Conservation (phyloP, 2,329 filamentous ascomycete species). For the Xylaria sp. region DNA sequence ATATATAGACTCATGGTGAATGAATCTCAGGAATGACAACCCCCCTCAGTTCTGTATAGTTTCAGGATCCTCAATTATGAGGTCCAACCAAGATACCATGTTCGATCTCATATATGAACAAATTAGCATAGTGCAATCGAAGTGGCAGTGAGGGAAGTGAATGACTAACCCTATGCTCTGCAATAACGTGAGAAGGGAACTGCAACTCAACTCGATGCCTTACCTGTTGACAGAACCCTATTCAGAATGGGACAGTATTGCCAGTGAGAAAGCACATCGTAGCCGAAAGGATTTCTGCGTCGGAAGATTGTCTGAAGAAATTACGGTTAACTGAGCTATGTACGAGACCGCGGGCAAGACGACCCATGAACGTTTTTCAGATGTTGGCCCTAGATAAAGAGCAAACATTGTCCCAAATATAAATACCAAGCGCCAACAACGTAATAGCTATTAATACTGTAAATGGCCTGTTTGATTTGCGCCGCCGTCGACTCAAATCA, state of each 20-base stretch:
- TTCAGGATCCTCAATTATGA: background rate
- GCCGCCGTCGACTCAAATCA: background rate
- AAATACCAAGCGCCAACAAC: constrained; percentile 15
- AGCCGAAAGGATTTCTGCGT: background rate
- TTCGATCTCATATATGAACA: background rate
- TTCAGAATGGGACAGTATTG: background rate
- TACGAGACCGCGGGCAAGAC: constrained; percentile 7
- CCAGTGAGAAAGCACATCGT: background rate
- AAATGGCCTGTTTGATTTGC: background rate
- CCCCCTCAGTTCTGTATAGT: background rate
- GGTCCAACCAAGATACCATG: background rate
- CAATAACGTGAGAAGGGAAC: background rate
- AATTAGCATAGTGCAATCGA: background rate
- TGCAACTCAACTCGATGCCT: background rate
- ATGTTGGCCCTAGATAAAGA: background rate
- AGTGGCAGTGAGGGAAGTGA: background rate
- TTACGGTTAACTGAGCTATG: constrained; percentile 10
- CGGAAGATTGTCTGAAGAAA: background rate
- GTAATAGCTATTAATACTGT: constrained; percentile 18
- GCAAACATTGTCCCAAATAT: constrained; percentile 7
- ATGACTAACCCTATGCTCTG: background rate
- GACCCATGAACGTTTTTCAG: constrained; percentile 17
- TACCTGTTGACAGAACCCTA: background rate
- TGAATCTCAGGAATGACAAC: background rate
- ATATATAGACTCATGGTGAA: background rate